Base-by-base conservation (phyloP, 257 asterid species). In the Forsythia viridissima region DNA sequence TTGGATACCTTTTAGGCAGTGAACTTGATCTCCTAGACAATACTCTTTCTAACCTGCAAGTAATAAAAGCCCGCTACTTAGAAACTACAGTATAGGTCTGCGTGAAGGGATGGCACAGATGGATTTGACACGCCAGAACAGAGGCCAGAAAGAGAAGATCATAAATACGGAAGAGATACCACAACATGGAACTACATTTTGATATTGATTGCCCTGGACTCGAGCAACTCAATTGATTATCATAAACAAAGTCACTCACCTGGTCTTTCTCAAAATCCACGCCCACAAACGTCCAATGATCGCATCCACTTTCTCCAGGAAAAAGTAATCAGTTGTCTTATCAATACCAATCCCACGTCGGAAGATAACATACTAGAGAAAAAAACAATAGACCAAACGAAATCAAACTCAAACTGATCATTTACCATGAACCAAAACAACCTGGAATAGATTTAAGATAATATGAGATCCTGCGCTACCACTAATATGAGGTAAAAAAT, bases 311-410 rank as follows among this genome's bases (percentile, higher is more conserved):
- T 95, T 95, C 92, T 95, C 99, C 98, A 95, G 77, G 88, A 93
- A 73, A 87, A 95, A 95, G 83, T 88, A 92, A 86, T 90, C 97
- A 76, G 92, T 88, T 38, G 98, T 93, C 86, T 79, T 88, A 82
- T 95, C 99, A 72, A 93, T 76, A 79, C 99, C 99, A 89, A 95
- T 90, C 87, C 99, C 99, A 44, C 98, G 97, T 80, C 98, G 91
- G 87, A 95, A 93, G 82, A 95, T 92, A 76, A 93, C 85, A 79
- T 93, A 95, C 99, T 95, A 82, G 73, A 80, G 73, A 43, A n/a
- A 44, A 79, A 74, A 81, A 52, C 43, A 73, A 65, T 36, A 46
- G 4, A 68, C 71, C 71, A 81, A 80, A 79, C 63, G 79, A 80
- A 73, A 73, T 75, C 79, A 81, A 75, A 80, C 34, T 71, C 55